These are phyloP conservation scores for Suillus alpinus DNA, from an alignment of 768 basidiomycete species.

Conservation along the genomic window DNA sequence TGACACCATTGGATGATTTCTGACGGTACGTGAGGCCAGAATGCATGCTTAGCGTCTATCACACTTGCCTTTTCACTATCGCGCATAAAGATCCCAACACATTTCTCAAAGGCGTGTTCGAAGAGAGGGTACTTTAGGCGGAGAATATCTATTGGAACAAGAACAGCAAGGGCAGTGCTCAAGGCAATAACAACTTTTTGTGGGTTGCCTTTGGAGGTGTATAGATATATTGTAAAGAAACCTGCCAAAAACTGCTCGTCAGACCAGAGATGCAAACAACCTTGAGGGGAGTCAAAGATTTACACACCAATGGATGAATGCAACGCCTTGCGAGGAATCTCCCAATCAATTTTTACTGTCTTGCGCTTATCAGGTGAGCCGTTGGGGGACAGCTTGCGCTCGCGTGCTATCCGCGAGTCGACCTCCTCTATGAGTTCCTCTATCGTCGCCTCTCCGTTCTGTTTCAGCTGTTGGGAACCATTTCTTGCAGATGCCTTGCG, in stretches of 20 bases:
- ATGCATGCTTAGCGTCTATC: conserved; percentile 21
- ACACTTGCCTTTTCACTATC: conserved; percentile 67
- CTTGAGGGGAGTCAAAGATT: conserved; percentile 3
- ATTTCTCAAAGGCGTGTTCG: conserved; percentile 66
- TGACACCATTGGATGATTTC: conserved; percentile 79
- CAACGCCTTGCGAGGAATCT: conserved; percentile 83
- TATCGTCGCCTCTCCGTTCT: conserved; percentile 14
- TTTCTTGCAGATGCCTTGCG: conserved; percentile 22
- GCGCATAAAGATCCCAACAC: conserved; percentile 83
- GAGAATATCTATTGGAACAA: conserved; percentile 73
- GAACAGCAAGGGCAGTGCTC: conserved; percentile 60
- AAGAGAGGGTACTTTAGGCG: conserved; percentile 66
- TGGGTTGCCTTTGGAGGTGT: conserved; percentile 46
- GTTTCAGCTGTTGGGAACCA: conserved; percentile 22
- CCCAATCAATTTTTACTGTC: conserved; percentile 66
- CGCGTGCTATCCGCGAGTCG: conserved; percentile 17
- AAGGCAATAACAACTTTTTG: conserved; percentile 58
- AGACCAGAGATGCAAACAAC: neutral
- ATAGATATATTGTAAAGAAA: conserved; percentile 62
- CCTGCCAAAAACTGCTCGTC: conserved; percentile 36
- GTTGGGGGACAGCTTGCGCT: conserved; percentile 17
- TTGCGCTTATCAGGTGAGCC: conserved; percentile 10
- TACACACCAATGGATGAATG: conserved; percentile 82
- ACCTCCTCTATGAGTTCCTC: conserved; percentile 24
- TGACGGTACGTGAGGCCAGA: conserved; percentile 21